A percentile compares a stretch with the other conserved stretches of the same genome.
phyloP scores from a whole-genome alignment of 192 early-diverging fungal species.

The Coemansia sp. region DNA sequence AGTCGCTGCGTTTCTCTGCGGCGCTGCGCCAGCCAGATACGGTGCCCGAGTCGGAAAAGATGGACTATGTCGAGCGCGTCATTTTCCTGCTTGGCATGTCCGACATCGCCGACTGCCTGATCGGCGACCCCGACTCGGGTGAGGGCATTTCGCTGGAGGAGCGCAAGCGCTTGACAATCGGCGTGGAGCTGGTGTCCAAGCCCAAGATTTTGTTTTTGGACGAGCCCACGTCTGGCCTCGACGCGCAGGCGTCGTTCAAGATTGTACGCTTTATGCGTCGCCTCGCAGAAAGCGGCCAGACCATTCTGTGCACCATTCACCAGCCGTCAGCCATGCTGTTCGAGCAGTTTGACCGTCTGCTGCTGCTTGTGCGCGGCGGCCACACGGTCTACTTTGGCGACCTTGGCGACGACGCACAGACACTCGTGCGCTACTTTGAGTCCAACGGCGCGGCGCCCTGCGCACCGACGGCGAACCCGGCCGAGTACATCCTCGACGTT shows the following conservation, averaged over 20 bases:
- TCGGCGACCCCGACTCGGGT: slow-evolving; percentile 70
- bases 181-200: slow-evolving; percentile 77
- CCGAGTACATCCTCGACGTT: slow-evolving; percentile 83
- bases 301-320: slow-evolving; percentile 82
- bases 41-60: slow-evolving; percentile 65
- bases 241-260: slow-evolving; percentile 76
- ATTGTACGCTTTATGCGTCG: slow-evolving; percentile 71
- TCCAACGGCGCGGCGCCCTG: slow-evolving; percentile 69
- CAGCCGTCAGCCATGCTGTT: slow-evolving; percentile 84
- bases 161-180: slow-evolving; percentile 85
- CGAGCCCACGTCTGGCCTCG: slow-evolving; percentile 86
- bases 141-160: slow-evolving; percentile 86
- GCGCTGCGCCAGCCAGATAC: slow-evolving; percentile 66
- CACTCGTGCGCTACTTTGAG: slow-evolving; percentile 60
- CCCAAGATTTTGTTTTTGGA: slow-evolving; percentile 83
- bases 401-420: slow-evolving; percentile 64
- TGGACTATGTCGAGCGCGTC: slow-evolving; percentile 74
- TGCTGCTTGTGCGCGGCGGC: slow-evolving; percentile 79
- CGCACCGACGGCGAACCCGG: slow-evolving; percentile 69
- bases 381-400: slow-evolving; percentile 80
- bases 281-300: slow-evolving; percentile 65
- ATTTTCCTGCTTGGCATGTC: slow-evolving; percentile 74
- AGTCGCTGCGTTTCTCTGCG: slow-evolving; percentile 65
- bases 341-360: slow-evolving; percentile 80
- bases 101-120: slow-evolving; percentile 67